phyloP scores from a whole-genome alignment of 2,329 filamentous ascomycete genomes.

The Fusarium nisikadoi region DNA sequence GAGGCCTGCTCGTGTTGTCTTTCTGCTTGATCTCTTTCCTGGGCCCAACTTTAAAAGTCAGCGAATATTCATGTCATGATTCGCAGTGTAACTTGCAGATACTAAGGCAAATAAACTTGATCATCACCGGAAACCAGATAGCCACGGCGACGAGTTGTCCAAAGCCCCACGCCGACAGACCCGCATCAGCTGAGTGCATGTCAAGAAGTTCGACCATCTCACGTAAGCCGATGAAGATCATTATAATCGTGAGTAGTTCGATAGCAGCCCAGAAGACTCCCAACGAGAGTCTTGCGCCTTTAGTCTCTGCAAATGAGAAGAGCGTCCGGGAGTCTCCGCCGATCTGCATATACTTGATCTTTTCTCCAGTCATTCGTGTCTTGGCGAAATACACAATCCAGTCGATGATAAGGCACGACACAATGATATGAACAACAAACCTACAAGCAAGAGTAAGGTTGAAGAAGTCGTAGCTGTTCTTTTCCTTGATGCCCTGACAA shows the following conservation, averaged over 20 bases:
- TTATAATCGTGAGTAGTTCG: rapidly evolving
- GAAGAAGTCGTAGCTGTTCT: background rate
- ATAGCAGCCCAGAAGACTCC: background rate
- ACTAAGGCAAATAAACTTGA: background rate
- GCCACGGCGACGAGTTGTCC: constrained; percentile 14
- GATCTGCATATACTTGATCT: background rate
- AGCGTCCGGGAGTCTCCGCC: background rate
- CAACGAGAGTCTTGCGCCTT: background rate
- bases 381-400: background rate
- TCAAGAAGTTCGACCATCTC: background rate
- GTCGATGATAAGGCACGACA: background rate
- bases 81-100: background rate
- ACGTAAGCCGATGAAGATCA: background rate
- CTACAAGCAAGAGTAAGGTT: background rate
- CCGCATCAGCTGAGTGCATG: background rate
- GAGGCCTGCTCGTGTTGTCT: background rate
- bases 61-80: rapidly evolving
- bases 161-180: background rate
- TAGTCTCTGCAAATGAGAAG: background rate
- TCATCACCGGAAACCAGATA: background rate
- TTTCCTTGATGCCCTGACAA: constrained; percentile 3
- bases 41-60: background rate
- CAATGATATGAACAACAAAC: background rate
- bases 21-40: background rate
- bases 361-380: background rate